phyloP scores from a whole-genome alignment of 176 grass and related monocot species.

The Hyparrhenia diplandra region DNA sequence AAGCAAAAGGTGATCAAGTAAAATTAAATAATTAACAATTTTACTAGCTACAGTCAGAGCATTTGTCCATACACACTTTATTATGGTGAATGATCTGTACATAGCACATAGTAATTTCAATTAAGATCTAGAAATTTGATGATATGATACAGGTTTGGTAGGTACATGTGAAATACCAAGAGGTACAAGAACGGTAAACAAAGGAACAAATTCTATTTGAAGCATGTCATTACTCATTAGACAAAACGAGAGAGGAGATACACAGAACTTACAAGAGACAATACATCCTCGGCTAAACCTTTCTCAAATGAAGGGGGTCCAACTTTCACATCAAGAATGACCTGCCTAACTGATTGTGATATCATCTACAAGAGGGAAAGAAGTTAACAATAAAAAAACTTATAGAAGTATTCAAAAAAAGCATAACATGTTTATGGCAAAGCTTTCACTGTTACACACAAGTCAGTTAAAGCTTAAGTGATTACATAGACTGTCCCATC shows the following conservation, averaged over 20 bases:
- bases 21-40: neutral
- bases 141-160: neutral
- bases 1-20: conserved; percentile 16
- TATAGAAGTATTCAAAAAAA: neutral
- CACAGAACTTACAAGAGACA: conserved; percentile 72
- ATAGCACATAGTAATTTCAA: neutral
- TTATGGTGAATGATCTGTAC: neutral
- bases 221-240: neutral
- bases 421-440: neutral
- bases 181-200: neutral
- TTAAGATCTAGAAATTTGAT: neutral
- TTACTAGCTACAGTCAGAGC: neutral
- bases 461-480: neutral
- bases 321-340: conserved; percentile 91
- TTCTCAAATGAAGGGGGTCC: conserved; percentile 74
- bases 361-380: conserved; percentile 52
- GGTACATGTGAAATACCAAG: neutral
- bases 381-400: neutral
- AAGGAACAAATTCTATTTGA: neutral
- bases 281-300: conserved; percentile 52
- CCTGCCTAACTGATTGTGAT: conserved; percentile 58
- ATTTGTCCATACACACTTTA: neutral
- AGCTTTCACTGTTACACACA: neutral
- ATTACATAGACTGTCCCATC: neutral
- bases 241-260: conserved; percentile 3